Base-by-base conservation (phyloP, 2,329 filamentous ascomycete species). In the Aspergillus phoenicis region DNA sequence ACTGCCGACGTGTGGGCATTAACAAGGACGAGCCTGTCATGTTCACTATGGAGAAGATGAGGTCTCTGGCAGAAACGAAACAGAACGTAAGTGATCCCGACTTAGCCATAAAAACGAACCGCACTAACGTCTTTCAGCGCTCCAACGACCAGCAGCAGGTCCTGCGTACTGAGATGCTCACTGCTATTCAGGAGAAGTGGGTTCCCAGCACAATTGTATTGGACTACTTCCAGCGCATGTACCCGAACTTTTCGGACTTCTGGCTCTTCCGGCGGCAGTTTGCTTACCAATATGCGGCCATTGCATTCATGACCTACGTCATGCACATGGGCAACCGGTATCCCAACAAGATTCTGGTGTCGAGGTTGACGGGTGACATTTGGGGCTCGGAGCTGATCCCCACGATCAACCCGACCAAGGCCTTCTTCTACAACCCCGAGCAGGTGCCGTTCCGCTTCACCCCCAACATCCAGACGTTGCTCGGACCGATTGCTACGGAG, bases 181-280 rank as follows among this genome's bases (percentile, higher is more conserved):
- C 89, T 47, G 91, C 94, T 2, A 96, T 99, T 66, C 93, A 97
- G 77, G 90, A 96, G 75, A 94, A 93, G 74, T 96, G 90, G 85
- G 93, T 97, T 59, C 91, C 93, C 5, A 88, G 89, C 61, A 92
- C 87, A 3, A 82, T 98, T 62, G 89, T 90, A 22, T 84, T 96
- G 57, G 88, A 96, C 66, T 97, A 94, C 81, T 97, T 97, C 85
- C 91, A 93, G 73, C 83, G 85, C 66, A 91, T 88, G 5, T 98
- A 95, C 79, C 90, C 93, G 30, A 89, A 91, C 64, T 99, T 91
- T 77, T 87, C 91, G 49, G 93, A 97, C 71, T 97, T 98, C 83
- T 99, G 94, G 93, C 86, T 99, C 60, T 99, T 99, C 91, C 91
- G 95, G 61, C 89, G 93, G 61, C 93, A 97, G 67, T 97, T 99